These are phyloP conservation scores for Fusarium stilboides DNA, from an alignment of 2,329 filamentous ascomycete genomes.

Conservation along the genomic window DNA sequence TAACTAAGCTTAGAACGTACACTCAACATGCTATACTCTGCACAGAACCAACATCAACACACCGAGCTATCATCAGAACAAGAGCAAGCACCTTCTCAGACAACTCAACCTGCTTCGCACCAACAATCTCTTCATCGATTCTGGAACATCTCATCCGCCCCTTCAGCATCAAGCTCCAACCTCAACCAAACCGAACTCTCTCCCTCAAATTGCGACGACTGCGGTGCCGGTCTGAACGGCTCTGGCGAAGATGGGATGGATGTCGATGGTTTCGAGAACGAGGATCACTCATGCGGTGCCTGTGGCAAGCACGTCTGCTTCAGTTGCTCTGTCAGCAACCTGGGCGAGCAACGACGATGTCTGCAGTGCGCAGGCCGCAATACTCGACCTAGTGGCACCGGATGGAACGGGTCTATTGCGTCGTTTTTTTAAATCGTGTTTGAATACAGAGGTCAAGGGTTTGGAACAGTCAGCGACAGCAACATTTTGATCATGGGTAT, in stretches of 20 bases:
- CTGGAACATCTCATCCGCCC: conserved; percentile 67
- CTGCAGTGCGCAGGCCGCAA: conserved; percentile 65
- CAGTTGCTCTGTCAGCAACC: conserved; percentile 71
- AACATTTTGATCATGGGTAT: not conserved
- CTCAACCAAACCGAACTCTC: conserved; percentile 28
- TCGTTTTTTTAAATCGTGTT: conserved; percentile 40
- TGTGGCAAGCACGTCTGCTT: conserved; percentile 72
- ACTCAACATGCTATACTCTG: conserved; percentile 70
- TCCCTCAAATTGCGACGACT: conserved; percentile 68
- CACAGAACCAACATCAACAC: conserved; percentile 58
- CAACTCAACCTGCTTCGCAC: conserved; percentile 22
- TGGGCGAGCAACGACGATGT: conserved; percentile 69
- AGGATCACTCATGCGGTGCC: conserved; percentile 59
- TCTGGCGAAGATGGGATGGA: conserved; percentile 56
- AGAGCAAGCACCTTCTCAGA: conserved; percentile 21
- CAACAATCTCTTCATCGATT: conserved; percentile 73
- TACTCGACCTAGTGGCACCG: conserved; percentile 33
- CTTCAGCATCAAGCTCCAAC: conserved; percentile 49
- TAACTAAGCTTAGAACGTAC: conserved; percentile 65
- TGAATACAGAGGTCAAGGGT: not conserved
- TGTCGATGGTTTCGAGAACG: conserved; percentile 52
- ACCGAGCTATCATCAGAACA: conserved; percentile 6
- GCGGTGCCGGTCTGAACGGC: conserved; percentile 55
- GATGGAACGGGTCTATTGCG: conserved; percentile 41
- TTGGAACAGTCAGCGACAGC: conserved; percentile 1